Conservation (phyloP, 2,329 filamentous ascomycete species). For the Niveomyces coronatus region DNA sequence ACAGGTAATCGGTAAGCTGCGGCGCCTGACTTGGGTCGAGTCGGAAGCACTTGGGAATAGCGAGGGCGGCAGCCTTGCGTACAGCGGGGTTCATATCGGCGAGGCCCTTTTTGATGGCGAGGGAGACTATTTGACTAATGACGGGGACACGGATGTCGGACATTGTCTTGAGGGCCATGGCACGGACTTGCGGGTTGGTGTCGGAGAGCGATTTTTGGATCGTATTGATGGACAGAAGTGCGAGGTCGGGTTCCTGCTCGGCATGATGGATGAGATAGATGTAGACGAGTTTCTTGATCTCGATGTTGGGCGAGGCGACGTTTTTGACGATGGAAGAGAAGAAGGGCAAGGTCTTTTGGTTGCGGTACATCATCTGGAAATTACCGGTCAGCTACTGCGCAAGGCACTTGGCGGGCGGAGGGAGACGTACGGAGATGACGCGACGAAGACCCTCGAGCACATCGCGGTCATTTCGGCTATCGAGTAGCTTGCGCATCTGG, state of each 20-base stretch:
- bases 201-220: slow-evolving; percentile 97
- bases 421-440: slow-evolving; percentile 66
- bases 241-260: slow-evolving; percentile 90
- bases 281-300: slow-evolving; percentile 97
- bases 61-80: slow-evolving; percentile 81
- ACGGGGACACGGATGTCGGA: slow-evolving; percentile 93
- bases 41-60: slow-evolving; percentile 91
- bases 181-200: slow-evolving; percentile 78
- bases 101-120: slow-evolving; percentile 89
- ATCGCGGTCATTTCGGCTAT: slow-evolving; percentile 87
- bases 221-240: slow-evolving; percentile 93
- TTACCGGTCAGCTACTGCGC: neutral
- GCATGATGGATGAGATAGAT: slow-evolving; percentile 96
- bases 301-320: slow-evolving; percentile 83
- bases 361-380: slow-evolving; percentile 82
- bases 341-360: slow-evolving; percentile 79
- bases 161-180: slow-evolving; percentile 92
- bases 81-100: slow-evolving; percentile 94
- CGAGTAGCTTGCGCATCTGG: slow-evolving; percentile 89
- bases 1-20: slow-evolving; percentile 74
- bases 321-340: slow-evolving; percentile 99
- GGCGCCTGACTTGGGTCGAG: slow-evolving; percentile 79
- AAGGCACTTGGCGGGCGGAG: slow-evolving; percentile 5
- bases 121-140: slow-evolving; percentile 92
- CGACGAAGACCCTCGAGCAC: slow-evolving; percentile 83